Conservation (phyloP, 1,284 basidiomycete species). For the Boletellus dicymbophilus region DNA sequence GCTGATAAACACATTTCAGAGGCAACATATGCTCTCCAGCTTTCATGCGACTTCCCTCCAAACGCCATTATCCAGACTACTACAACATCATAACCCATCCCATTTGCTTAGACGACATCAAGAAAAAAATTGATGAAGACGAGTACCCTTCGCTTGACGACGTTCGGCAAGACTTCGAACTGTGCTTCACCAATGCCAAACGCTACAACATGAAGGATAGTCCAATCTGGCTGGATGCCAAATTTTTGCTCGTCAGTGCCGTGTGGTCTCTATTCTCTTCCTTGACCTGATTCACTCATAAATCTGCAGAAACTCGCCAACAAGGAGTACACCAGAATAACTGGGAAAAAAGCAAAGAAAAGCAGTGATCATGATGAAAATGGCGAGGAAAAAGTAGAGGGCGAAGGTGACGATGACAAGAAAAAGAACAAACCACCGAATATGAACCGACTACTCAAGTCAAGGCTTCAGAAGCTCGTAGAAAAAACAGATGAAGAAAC, state of each 20-base stretch:
- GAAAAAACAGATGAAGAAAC: slow-evolving; percentile 69
- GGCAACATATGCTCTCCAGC: slow-evolving; percentile 67
- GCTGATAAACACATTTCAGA: slow-evolving; percentile 39
- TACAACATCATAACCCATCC: slow-evolving; percentile 76
- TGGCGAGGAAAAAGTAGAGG: slow-evolving; percentile 41
- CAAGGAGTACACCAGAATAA: slow-evolving; percentile 62
- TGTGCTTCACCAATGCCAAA: slow-evolving; percentile 90
- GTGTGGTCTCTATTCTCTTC: background rate
- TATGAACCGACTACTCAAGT: slow-evolving; percentile 61
- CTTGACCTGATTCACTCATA: slow-evolving; percentile 5
- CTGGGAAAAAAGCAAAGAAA: slow-evolving; percentile 47
- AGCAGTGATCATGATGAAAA: slow-evolving; percentile 43
- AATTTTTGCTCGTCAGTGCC: slow-evolving; percentile 50
- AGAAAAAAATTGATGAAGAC: slow-evolving; percentile 68
- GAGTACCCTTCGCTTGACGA: slow-evolving; percentile 69
- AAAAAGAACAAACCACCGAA: slow-evolving; percentile 62
- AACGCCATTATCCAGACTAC: slow-evolving; percentile 88
- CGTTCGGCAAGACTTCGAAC: slow-evolving; percentile 80
- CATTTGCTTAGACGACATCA: slow-evolving; percentile 87
- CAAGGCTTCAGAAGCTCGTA: slow-evolving; percentile 67
- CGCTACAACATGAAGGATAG: slow-evolving; percentile 88
- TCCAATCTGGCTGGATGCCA: slow-evolving; percentile 84
- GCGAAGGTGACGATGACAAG: slow-evolving; percentile 42
- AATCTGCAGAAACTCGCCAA: slow-evolving; percentile 60
- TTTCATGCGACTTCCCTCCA: slow-evolving; percentile 79